phyloP scores from a whole-genome alignment of 805 yeast species.

The Metschnikowia borealis region DNA sequence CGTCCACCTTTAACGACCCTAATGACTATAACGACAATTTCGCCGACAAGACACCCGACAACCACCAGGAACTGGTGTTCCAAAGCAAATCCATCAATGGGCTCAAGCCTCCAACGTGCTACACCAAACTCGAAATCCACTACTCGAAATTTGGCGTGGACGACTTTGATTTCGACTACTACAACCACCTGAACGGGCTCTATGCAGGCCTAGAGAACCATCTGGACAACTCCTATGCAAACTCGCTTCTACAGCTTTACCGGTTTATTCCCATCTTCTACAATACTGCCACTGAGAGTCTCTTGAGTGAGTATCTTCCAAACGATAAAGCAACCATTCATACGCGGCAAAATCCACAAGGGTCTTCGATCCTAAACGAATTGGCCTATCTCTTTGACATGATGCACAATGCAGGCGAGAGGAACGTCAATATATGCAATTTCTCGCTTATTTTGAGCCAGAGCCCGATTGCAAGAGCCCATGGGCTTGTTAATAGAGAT shows the following conservation, averaged over 20 bases:
- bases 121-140: slow-evolving; percentile 66
- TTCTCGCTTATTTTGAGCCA: slow-evolving; percentile 46
- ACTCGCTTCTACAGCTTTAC: slow-evolving; percentile 75
- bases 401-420: slow-evolving; percentile 77
- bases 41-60: slow-evolving; percentile 4
- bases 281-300: slow-evolving; percentile 54
- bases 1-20: slow-evolving; percentile 10
- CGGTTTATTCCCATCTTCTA: slow-evolving; percentile 72
- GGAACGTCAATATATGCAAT: slow-evolving; percentile 70
- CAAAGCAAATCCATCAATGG: slow-evolving; percentile 18
- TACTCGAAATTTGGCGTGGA: slow-evolving; percentile 90
- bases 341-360: slow-evolving; percentile 30
- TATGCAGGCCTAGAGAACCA: slow-evolving; percentile 86
- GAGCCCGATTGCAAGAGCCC: slow-evolving; percentile 43
- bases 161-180: slow-evolving; percentile 87
- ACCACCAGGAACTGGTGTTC: slow-evolving; percentile 16
- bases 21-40: slow-evolving; percentile 12
- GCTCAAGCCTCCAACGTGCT: slow-evolving; percentile 61
- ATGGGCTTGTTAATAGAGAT: slow-evolving; percentile 53
- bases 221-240: slow-evolving; percentile 66
- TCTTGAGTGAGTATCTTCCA: slow-evolving; percentile 48
- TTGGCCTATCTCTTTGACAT: slow-evolving; percentile 88
- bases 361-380: slow-evolving; percentile 65
- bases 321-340: slow-evolving; percentile 30
- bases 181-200: slow-evolving; percentile 58